phyloP scores from a whole-genome alignment of 1,284 basidiomycete species.

The Fomitopsis pinicola region DNA sequence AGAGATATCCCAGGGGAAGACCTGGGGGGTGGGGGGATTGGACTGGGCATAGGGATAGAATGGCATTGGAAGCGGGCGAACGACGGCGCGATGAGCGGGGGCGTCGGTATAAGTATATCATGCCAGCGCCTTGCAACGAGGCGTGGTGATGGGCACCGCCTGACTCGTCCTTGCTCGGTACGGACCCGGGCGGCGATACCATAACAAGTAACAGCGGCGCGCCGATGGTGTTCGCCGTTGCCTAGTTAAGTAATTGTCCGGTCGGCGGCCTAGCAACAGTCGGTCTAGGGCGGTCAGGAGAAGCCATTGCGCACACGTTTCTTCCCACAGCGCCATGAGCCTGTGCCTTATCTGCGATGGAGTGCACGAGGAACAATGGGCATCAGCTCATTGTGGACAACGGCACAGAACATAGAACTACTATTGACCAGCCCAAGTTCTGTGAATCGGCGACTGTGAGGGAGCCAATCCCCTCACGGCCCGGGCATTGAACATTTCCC shows the following conservation, averaged over 20 bases:
- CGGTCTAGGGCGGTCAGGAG: neutral
- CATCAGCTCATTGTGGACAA: neutral
- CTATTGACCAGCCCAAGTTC: too few relatives aligned
- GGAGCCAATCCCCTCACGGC: too few relatives aligned
- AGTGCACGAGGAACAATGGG: neutral
- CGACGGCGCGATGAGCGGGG: neutral
- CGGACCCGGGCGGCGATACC: constrained; percentile 1
- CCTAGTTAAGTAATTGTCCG: neutral
- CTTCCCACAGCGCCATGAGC: neutral
- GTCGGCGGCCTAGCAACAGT: neutral
- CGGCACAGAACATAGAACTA: neutral
- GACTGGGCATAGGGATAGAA: constrained; percentile 19
- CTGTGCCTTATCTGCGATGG: neutral
- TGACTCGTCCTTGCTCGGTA: constrained; percentile 3
- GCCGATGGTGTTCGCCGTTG: neutral
- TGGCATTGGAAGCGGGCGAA: constrained; percentile 15
- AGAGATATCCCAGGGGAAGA: constrained; percentile 18
- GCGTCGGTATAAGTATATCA: neutral
- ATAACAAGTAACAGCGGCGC: neutral
- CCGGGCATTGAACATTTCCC: too few relatives aligned
- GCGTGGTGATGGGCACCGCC: neutral
- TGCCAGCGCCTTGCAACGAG: neutral
- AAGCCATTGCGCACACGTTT: neutral
- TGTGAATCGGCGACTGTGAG: too few relatives aligned
- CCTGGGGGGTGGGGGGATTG: constrained; percentile 20